Base-by-base conservation (phyloP, 2,329 filamentous ascomycete species). In the Paecilomyces formosus region DNA sequence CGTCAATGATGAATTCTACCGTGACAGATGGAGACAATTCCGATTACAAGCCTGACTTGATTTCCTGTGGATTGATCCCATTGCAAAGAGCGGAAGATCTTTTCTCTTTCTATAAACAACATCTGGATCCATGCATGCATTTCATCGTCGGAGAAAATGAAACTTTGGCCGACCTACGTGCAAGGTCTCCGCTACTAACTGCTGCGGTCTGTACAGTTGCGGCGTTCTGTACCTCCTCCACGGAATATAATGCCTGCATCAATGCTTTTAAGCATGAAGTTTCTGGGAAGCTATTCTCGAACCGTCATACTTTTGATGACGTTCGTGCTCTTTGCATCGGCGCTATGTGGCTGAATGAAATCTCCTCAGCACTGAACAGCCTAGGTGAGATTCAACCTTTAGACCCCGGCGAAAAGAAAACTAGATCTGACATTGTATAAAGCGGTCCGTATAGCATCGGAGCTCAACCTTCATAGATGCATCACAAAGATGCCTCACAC, bases 361-460 rank as follows among this genome's bases (percentile, higher is more conserved):
- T 65, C 21, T 68, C 65, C 13, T 65, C 60, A 57, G 54, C 61
- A 3, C 54, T 69, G 15, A 57, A 58, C 39, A 64, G 60, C 30
- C 33, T 60, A 24, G 64, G 64, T 66, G 54, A 53, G 63, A 57
- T 39, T 2, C 12, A 26, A 6, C 24, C 24, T 6, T 6, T 39
- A 39, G 33, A 12, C 33, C 24, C 6, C 24, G 6, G 3, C 24
- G 24, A 26, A 26, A 26, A 26, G 24, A 26, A 26, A 26, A 3
- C 24, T 26, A n/a, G 24, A 26, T 26, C 24, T 26, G 24, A 26
- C 24, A 26, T 3, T 26, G 6, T 26, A 58, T 15, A 60, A 60
- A 35, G 74, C 74, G 8, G 71, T 76, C 8, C 68, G 74, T n/a
- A 72, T 76, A 33, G 69, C 72, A 2, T 72, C 71, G 0, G 73